Evolutionary conservation across 805 yeast genomes (phyloP).

Genomic region (Kuraishia capsulata): DNA sequence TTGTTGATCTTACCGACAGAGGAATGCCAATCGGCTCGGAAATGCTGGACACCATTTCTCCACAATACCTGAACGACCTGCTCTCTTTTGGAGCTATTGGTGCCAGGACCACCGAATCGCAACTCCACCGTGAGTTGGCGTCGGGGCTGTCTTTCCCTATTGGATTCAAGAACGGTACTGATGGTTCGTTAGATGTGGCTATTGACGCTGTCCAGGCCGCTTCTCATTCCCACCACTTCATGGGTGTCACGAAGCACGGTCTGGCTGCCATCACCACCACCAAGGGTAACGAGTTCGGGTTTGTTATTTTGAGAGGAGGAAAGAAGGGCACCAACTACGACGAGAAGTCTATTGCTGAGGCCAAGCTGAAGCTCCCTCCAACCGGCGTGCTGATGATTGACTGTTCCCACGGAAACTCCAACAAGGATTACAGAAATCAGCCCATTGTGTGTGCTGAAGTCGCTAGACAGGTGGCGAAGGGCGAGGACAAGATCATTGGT

Average conservation of each 20-base stretch:
- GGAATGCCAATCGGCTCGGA: slow-evolving; percentile 88
- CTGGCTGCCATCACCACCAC: slow-evolving; percentile 94
- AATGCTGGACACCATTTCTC: slow-evolving; percentile 96
- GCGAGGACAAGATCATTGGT: slow-evolving; percentile 76
- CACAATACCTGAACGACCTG: slow-evolving; percentile 88
- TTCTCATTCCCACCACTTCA: slow-evolving; percentile 85
- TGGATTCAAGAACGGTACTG: slow-evolving; percentile 97
- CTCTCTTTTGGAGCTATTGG: slow-evolving; percentile 97
- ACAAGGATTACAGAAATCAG: slow-evolving; percentile 85
- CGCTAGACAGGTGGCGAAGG: slow-evolving; percentile 69
- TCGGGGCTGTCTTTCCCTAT: slow-evolving; percentile 97
- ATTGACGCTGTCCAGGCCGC: slow-evolving; percentile 93
- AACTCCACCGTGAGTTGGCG: slow-evolving; percentile 93
- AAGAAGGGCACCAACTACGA: slow-evolving; percentile 88
- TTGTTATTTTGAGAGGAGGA: slow-evolving; percentile 93
- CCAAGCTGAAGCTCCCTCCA: slow-evolving; percentile 49
- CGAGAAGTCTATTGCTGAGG: slow-evolving; percentile 57
- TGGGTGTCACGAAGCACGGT: slow-evolving; percentile 94
- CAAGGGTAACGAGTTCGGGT: slow-evolving; percentile 84
- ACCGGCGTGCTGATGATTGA: slow-evolving; percentile 66
- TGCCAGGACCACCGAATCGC: slow-evolving; percentile 98
- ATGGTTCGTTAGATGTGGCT: slow-evolving; percentile 91
- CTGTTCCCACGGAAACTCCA: slow-evolving; percentile 95
- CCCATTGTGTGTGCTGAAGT: slow-evolving; percentile 77
- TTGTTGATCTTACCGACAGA: slow-evolving; percentile 69